Evolutionary conservation across 768 basidiomycete genomes (phyloP).

Genomic region (Pisolithus marmoratus): DNA sequence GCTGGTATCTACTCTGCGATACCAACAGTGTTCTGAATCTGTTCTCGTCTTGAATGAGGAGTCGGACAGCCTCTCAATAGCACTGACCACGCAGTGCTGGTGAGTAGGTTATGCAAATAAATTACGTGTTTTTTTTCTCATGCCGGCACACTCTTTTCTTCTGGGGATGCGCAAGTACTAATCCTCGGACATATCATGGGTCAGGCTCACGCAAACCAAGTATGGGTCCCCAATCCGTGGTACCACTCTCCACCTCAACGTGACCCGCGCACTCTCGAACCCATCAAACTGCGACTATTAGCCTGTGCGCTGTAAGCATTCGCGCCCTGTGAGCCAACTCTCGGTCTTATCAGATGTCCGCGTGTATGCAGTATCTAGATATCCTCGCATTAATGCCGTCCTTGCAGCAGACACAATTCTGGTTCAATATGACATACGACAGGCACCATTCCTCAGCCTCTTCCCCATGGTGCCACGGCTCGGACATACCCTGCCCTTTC

Average conservation of each 20-base stretch:
- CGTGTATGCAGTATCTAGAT: conserved; percentile 29
- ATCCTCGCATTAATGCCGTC: conserved; percentile 46
- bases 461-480: conserved; percentile 37
- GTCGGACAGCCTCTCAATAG: too few species aligned
- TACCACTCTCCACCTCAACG: conserved; percentile 22
- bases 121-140: too few species aligned
- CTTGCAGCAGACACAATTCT: conserved; percentile 48
- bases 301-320: too few species aligned
- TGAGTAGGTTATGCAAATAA: too few species aligned
- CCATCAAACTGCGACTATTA: too few species aligned
- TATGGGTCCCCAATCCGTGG: conserved; percentile 9
- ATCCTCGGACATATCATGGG: conserved; percentile 19
- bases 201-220: conserved; percentile 15
- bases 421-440: conserved; percentile 45
- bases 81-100: too few species aligned
- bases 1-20: too few species aligned
- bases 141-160: too few species aligned
- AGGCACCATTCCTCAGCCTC: conserved; percentile 38
- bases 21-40: too few species aligned
- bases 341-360: conserved; percentile 14
- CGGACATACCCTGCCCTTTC: conserved; percentile 34
- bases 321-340: conserved; percentile 14
- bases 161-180: too few species aligned
- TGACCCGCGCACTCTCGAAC: conserved; percentile 26
- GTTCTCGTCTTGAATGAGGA: too few species aligned